These are phyloP conservation scores for Rhizopogon vesiculosus DNA, from an alignment of 768 basidiomycete species.

Conservation along the genomic window DNA sequence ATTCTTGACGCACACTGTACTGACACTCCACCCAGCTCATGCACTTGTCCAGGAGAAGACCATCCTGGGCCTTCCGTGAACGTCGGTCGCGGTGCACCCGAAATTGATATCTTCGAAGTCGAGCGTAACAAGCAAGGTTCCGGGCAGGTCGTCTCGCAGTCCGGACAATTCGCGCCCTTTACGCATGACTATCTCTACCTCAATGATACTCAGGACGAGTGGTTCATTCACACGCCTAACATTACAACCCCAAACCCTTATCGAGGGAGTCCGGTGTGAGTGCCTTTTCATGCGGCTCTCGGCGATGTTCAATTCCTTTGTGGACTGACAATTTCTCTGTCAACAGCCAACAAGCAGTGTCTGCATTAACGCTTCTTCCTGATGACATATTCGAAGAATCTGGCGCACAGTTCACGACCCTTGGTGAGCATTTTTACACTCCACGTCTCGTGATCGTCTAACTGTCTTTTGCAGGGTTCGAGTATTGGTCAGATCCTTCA, in stretches of 20 bases:
- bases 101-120: conserved; percentile 82
- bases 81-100: conserved; percentile 68
- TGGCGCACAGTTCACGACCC: conserved; percentile 44
- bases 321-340: background rate
- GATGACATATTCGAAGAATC: conserved; percentile 50
- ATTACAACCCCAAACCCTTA: conserved; percentile 33
- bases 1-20: background rate
- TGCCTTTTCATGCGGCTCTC: background rate
- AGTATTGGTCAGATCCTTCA: conserved; percentile 64
- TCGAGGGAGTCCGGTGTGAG: conserved; percentile 47
- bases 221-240: conserved; percentile 29
- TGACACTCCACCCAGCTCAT: conserved; percentile 40
- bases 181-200: conserved; percentile 38
- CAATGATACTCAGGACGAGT: conserved; percentile 29
- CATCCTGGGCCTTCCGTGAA: conserved; percentile 64
- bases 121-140: conserved; percentile 50
- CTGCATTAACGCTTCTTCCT: conserved; percentile 37
- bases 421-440: conserved; percentile 32
- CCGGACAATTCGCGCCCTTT: conserved; percentile 66
- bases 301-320: background rate
- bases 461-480: conserved; percentile 49
- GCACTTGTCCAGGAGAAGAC: conserved; percentile 70
- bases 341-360: conserved; percentile 43
- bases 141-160: conserved; percentile 68
- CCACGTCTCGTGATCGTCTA: background rate